phyloP scores from a whole-genome alignment of 306 rosid species.

The Cucumis cinereus region DNA sequence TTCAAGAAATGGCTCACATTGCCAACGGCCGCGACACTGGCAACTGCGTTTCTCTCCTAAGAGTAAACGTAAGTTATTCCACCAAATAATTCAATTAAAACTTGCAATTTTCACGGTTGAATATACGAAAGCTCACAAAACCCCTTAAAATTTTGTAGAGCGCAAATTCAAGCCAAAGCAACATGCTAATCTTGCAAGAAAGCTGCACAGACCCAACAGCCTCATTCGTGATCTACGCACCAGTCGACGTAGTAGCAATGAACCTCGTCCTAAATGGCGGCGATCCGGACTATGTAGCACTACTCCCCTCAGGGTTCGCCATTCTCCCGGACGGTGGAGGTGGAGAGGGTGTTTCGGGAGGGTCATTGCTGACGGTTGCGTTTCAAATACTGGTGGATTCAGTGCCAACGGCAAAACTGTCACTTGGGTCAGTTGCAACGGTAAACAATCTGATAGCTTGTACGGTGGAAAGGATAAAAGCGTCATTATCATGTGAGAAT shows the following conservation, averaged over 20 bases:
- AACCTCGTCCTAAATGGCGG: conserved; percentile 85
- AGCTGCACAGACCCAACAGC: conserved; percentile 73
- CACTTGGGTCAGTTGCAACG: conserved; percentile 91
- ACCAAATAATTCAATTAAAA: too few relatives aligned
- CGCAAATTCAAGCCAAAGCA: conserved; percentile 93
- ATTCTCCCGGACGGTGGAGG: conserved; percentile 74
- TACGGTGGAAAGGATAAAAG: conserved; percentile 89
- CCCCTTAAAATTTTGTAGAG: conserved; percentile 29
- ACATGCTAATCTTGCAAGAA: conserved; percentile 91
- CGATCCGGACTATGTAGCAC: conserved; percentile 89
- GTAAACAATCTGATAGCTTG: conserved; percentile 86
- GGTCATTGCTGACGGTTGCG: conserved; percentile 85
- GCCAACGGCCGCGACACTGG: conserved; percentile 89
- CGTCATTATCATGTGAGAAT: conserved; percentile 52
- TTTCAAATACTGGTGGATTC: conserved; percentile 95
- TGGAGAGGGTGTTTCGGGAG: conserved; percentile 43
- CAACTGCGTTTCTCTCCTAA: conserved; percentile 69
- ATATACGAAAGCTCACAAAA: too few relatives aligned
- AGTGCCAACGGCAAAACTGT: conserved; percentile 79
- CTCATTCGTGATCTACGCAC: conserved; percentile 79
- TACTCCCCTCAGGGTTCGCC: conserved; percentile 93
- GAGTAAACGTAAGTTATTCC: conserved; percentile 52
- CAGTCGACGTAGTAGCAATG: conserved; percentile 84
- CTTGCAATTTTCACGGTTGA: too few relatives aligned
- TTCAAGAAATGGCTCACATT: conserved; percentile 96